Conservation (phyloP, 208 protist species). For the Balamuthia mandrillaris region DNA sequence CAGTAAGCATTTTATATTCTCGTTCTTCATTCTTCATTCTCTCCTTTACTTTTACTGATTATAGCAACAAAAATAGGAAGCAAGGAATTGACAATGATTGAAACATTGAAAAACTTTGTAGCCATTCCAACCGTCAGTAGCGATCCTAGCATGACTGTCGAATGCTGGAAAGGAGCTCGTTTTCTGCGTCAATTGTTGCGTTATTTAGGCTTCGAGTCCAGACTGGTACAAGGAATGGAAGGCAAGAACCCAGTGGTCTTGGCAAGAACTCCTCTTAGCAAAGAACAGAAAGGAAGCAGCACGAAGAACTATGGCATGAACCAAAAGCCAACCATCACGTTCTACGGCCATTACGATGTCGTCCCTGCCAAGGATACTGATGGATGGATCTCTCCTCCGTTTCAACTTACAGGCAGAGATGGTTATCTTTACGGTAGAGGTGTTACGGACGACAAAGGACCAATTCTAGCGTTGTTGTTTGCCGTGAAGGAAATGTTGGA, state of each 20-base stretch:
- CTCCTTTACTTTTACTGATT: too few relatives aligned
- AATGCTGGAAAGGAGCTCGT: slow-evolving; percentile 24
- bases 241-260: slow-evolving; percentile 29
- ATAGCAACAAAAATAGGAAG: too few relatives aligned
- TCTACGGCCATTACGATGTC: slow-evolving; percentile 59
- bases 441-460: slow-evolving; percentile 60
- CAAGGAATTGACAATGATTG: slow-evolving; percentile 22
- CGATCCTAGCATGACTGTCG: slow-evolving; percentile 11
- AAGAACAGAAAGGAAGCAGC: too few relatives aligned
- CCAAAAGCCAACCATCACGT: slow-evolving; percentile 43
- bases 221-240: slow-evolving; percentile 19
- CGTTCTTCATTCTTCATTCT: too few relatives aligned
- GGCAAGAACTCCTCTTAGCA: too few relatives aligned
- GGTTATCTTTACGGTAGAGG: slow-evolving; percentile 62
- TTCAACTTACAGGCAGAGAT: slow-evolving; percentile 34
- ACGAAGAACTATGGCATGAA: slow-evolving; percentile 8
- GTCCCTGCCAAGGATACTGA: background rate
- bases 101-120: background rate
- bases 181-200: background rate
- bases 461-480: slow-evolving; percentile 30
- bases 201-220: slow-evolving; percentile 9
- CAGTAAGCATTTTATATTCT: too few relatives aligned
- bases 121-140: background rate
- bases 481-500: slow-evolving; percentile 37
- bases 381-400: slow-evolving; percentile 30